phyloP scores from a whole-genome alignment of 768 basidiomycete genomes.

The Suillus ampliporus region DNA sequence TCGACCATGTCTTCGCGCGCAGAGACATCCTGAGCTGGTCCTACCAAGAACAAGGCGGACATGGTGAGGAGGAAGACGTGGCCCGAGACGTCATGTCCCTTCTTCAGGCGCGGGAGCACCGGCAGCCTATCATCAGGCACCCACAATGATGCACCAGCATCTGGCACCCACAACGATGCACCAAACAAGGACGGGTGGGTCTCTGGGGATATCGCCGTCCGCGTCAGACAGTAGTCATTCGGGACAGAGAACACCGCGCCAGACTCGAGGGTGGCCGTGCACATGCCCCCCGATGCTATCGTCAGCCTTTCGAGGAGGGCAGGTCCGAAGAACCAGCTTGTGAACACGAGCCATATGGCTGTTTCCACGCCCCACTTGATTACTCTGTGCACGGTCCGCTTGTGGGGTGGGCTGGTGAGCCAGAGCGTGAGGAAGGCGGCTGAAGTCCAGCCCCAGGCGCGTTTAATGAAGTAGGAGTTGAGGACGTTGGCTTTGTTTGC shows the following conservation, averaged over 20 bases:
- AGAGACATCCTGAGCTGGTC: slow-evolving; percentile 73
- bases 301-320: slow-evolving; percentile 71
- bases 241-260: slow-evolving; percentile 62
- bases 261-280: slow-evolving; percentile 66
- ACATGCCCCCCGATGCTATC: slow-evolving; percentile 74
- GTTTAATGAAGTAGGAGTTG: slow-evolving; percentile 89
- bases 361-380: slow-evolving; percentile 64
- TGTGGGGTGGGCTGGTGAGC: slow-evolving; percentile 56
- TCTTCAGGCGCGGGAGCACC: slow-evolving; percentile 64
- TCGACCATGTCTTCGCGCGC: slow-evolving; percentile 44
- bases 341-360: slow-evolving; percentile 73
- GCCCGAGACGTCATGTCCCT: slow-evolving; percentile 93
- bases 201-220: slow-evolving; percentile 54
- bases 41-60: slow-evolving; percentile 74
- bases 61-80: slow-evolving; percentile 91
- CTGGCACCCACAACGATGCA: too few species aligned
- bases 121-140: slow-evolving; percentile 50
- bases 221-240: slow-evolving; percentile 58
- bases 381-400: slow-evolving; percentile 49
- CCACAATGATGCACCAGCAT: slow-evolving; percentile 7
- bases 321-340: slow-evolving; percentile 90
- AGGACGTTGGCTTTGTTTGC: slow-evolving; percentile 82
- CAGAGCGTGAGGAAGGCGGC: slow-evolving; percentile 64
- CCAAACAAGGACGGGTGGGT: slow-evolving; percentile 72
- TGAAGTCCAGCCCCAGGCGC: slow-evolving; percentile 91